These are phyloP conservation scores for Solanum gracilifrons DNA, from an alignment of 257 asterid genomes.

Conservation along the genomic window DNA sequence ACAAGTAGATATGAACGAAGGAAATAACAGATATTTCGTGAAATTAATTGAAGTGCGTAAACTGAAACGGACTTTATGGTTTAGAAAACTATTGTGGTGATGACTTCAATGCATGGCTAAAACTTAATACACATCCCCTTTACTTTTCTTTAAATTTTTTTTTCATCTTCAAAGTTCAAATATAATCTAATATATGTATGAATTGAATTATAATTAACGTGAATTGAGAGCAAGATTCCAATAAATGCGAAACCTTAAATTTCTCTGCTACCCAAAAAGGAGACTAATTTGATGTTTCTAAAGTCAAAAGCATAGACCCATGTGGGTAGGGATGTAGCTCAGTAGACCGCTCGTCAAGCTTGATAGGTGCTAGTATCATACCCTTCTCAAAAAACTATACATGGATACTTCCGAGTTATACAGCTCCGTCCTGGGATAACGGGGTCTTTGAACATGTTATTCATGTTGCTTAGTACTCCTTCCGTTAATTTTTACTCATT, in stretches of 20 bases:
- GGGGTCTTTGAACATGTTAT: neutral
- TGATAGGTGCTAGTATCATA: neutral
- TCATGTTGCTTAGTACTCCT: neutral
- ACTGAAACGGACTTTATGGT: neutral
- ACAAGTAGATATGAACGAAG: too few species aligned
- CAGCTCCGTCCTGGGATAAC: neutral
- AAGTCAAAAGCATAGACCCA: neutral
- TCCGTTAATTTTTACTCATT: neutral
- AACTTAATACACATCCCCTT: neutral
- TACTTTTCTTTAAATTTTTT: neutral
- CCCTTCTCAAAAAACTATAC: neutral
- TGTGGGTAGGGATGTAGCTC: neutral
- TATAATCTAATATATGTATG: neutral
- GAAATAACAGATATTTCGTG: fast-evolving
- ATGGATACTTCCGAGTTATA: neutral
- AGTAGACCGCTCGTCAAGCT: neutral
- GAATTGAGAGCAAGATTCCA: neutral
- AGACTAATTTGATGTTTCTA: neutral
- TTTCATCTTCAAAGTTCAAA: neutral
- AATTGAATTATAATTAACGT: neutral
- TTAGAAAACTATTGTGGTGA: neutral
- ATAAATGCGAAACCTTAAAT: neutral
- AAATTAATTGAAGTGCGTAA: neutral
- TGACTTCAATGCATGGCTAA: neutral
- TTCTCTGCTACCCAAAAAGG: neutral